Percentiles rank a stretch among this genome's conserved stretches.
Conservation (phyloP, 2,329 filamentous ascomycete genomes). For the Arthroderma sp. region DNA sequence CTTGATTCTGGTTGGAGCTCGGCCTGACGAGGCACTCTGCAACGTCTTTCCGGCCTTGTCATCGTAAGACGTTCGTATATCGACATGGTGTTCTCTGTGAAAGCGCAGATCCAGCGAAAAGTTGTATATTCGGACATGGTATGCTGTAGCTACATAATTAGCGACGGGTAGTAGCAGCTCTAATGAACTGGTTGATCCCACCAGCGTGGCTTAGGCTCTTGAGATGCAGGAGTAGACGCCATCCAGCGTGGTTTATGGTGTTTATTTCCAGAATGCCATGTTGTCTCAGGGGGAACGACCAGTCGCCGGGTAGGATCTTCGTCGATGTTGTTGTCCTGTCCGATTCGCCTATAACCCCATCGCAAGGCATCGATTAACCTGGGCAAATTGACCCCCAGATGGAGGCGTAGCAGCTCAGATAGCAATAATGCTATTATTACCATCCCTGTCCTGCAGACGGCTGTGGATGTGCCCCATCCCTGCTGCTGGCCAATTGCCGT, state of each 20-base stretch:
- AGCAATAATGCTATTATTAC: not conserved
- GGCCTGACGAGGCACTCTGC: too few species aligned
- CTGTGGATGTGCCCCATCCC: not conserved
- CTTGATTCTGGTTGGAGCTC: too few species aligned
- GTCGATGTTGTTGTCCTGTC: too few species aligned
- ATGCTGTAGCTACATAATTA: not conserved
- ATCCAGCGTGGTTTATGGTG: not conserved
- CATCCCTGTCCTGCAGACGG: not conserved
- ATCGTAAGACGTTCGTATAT: too few species aligned
- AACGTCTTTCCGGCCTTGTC: too few species aligned
- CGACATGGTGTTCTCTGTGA: too few species aligned
- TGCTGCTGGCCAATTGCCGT: not conserved
- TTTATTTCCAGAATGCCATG: not conserved
- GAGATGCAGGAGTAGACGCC: not conserved
- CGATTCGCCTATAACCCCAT: not conserved
- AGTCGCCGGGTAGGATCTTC: too few species aligned
- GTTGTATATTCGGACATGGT: not conserved
- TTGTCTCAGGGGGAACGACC: not conserved
- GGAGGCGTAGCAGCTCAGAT: not conserved
- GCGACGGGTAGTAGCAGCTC: not conserved
- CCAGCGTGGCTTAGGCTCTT: too few species aligned
- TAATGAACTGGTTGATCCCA: not conserved
- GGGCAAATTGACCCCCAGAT: not conserved
- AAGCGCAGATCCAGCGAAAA: too few species aligned
- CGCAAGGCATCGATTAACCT: too few species aligned